Evolutionary conservation across 2,329 filamentous ascomycete genomes (phyloP).

Genomic region (Nemania sp.): DNA sequence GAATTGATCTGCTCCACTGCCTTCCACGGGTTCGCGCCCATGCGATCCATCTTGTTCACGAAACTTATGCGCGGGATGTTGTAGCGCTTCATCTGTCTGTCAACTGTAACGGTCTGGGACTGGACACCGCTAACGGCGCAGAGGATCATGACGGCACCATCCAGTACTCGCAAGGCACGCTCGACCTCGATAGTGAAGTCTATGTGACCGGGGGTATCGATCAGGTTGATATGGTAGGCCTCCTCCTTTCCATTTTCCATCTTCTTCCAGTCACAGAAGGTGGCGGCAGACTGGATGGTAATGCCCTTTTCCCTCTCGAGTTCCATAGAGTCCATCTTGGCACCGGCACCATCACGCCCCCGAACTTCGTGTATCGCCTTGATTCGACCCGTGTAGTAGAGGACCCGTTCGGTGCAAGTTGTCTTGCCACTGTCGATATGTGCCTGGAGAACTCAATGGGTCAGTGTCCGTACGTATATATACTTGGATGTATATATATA

Average conservation of each 20-base stretch:
- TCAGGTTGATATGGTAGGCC: slow-evolving; percentile 96
- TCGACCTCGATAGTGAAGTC: slow-evolving; percentile 99
- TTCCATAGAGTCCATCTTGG: slow-evolving; percentile 99
- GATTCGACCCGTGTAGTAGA: slow-evolving; percentile 97
- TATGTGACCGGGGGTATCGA: slow-evolving; percentile 97
- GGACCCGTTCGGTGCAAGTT: slow-evolving; percentile 91
- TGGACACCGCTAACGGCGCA: slow-evolving; percentile 97
- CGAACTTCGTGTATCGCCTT: slow-evolving; percentile 97
- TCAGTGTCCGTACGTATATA: background rate
- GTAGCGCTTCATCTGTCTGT: slow-evolving; percentile 98
- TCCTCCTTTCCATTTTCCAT: slow-evolving; percentile 81
- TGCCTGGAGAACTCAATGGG: slow-evolving; percentile 58
- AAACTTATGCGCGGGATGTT: slow-evolving; percentile 95
- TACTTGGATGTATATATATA: background rate
- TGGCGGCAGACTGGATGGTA: slow-evolving; percentile 97
- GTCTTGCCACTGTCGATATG: slow-evolving; percentile 99
- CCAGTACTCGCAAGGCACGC: slow-evolving; percentile 88
- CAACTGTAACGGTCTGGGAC: slow-evolving; percentile 96
- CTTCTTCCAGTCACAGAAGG: slow-evolving; percentile 96
- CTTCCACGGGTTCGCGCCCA: slow-evolving; percentile 98
- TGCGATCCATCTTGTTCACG: slow-evolving; percentile 99
- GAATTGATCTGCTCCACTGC: slow-evolving; percentile 96
- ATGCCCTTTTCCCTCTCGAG: slow-evolving; percentile 98
- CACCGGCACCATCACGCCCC: slow-evolving; percentile 90
- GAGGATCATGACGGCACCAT: slow-evolving; percentile 97